Conservation (phyloP, 2,329 filamentous ascomycete genomes). For the Monosporascus cannonballus region DNA sequence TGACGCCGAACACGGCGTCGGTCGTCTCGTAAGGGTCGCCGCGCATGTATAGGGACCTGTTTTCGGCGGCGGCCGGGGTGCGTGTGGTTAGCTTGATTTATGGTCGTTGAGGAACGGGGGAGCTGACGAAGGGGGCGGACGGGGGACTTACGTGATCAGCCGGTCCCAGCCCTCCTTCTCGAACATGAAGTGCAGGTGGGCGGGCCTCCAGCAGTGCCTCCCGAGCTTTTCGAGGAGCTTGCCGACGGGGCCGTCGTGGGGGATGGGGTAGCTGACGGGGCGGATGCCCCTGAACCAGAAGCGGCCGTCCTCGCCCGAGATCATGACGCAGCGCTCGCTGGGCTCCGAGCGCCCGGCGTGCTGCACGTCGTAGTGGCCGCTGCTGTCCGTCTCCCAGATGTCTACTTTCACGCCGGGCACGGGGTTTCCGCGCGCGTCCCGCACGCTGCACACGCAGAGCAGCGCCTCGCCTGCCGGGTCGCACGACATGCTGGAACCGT, state of each 20-base stretch:
- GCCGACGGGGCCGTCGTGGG: slow-evolving; percentile 77
- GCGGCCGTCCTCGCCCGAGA: slow-evolving; percentile 56
- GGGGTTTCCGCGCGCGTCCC: slow-evolving; percentile 57
- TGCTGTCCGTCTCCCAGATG: slow-evolving; percentile 79
- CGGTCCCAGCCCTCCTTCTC: slow-evolving; percentile 72
- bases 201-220: slow-evolving; percentile 73
- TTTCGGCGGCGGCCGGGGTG: neutral
- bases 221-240: slow-evolving; percentile 58
- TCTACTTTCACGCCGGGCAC: slow-evolving; percentile 65
- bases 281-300: slow-evolving; percentile 86
- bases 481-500: slow-evolving; percentile 59
- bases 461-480: slow-evolving; percentile 65
- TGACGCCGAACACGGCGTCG: slow-evolving; percentile 83
- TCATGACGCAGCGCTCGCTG: slow-evolving; percentile 67
- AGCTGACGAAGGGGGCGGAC: neutral
- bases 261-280: slow-evolving; percentile 81
- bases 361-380: slow-evolving; percentile 80
- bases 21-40: slow-evolving; percentile 77
- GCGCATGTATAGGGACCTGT: slow-evolving; percentile 68
- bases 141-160: slow-evolving; percentile 65
- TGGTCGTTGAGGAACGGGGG: neutral
- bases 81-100: neutral
- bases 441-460: slow-evolving; percentile 67
- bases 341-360: slow-evolving; percentile 55
- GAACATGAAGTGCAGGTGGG: slow-evolving; percentile 88